phyloP scores from a whole-genome alignment of 2,329 filamentous ascomycete species.

The Alternaria brassicicola region DNA sequence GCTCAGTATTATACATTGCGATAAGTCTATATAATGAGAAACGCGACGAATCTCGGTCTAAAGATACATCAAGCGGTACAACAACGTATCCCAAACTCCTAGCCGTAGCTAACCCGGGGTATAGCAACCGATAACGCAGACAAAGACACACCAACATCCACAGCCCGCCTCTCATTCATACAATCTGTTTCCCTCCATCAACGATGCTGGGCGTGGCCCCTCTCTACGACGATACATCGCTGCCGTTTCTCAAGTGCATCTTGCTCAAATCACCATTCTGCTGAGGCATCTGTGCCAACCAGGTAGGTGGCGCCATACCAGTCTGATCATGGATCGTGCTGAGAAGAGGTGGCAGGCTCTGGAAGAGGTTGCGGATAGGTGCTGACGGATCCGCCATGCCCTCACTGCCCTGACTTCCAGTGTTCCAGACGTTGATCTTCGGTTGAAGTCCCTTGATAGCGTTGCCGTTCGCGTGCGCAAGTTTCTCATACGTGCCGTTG shows the following conservation, averaged over 20 bases:
- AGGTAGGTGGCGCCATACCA: slow-evolving; percentile 77
- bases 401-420: slow-evolving; percentile 61
- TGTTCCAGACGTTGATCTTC: slow-evolving; percentile 93
- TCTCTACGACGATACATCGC: slow-evolving; percentile 21
- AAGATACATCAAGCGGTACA: neutral
- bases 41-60: neutral
- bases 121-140: slow-evolving; percentile 8
- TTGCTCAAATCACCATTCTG: slow-evolving; percentile 26
- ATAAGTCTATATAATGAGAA: neutral
- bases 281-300: slow-evolving; percentile 65
- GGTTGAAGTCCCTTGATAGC: slow-evolving; percentile 79
- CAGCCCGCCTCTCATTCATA: neutral
- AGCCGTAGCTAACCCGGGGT: slow-evolving; percentile 13
- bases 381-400: slow-evolving; percentile 60
- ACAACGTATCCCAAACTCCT: slow-evolving; percentile 2
- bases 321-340: slow-evolving; percentile 89
- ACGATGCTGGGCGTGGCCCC: neutral
- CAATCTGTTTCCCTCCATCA: neutral
- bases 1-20: neutral
- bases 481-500: slow-evolving; percentile 75
- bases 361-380: slow-evolving; percentile 80
- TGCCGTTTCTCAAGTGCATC: slow-evolving; percentile 36
- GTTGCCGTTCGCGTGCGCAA: slow-evolving; percentile 77
- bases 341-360: slow-evolving; percentile 81
- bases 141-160: neutral